Base-by-base conservation (phyloP, 2,329 filamentous ascomycete species). In the Cercospora beticola region DNA sequence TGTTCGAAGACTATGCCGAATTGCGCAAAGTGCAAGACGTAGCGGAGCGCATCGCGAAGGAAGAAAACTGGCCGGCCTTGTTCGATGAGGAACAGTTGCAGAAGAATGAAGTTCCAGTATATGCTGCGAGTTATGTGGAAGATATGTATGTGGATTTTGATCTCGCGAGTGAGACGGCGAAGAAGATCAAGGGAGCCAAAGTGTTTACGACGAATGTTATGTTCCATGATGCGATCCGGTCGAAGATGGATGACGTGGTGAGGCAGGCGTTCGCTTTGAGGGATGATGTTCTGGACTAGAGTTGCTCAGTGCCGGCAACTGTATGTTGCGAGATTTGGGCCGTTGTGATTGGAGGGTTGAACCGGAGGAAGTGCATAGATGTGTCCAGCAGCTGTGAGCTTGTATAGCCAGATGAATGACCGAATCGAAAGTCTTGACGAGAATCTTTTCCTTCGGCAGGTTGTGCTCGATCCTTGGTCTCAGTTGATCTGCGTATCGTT, bases 111-210 rank as follows among this genome's bases (percentile, higher is more conserved):
- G 92, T 97, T 0, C 94, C 94, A 0, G 88, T 97, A 0, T 97
- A 95, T 76, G 91, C 93, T 1, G 92, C 92, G 0, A 90, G 88
- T 2, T 98, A 91, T 74, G 79, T 92, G 4, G 90, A 97, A 71
- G 93, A 97, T 77, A 95, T 97, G 92, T 97, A 96, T 76, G 94
- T 98, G 31, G 91, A 96, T 76, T 91, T 87, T 73, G 87, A 88
- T 6, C 82, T 93, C 65, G 90, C 92, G 8, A 85, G 87, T 74
- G 88, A 91, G 74, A 96, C 93, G 16, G 92, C 92, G 9, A 82
- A 82, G 49, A 86, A 89, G 76, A 91, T 97, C 77, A 90, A 87
- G 77, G 89, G 89, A 0, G 90, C 88, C 77, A 93, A 92, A 82
- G 89, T 92, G 49, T 95, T 90, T 74, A 88, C 95, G 76, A 97